Conservation (phyloP, 208 protist genomes). For the Trypanosoma avium region DNA sequence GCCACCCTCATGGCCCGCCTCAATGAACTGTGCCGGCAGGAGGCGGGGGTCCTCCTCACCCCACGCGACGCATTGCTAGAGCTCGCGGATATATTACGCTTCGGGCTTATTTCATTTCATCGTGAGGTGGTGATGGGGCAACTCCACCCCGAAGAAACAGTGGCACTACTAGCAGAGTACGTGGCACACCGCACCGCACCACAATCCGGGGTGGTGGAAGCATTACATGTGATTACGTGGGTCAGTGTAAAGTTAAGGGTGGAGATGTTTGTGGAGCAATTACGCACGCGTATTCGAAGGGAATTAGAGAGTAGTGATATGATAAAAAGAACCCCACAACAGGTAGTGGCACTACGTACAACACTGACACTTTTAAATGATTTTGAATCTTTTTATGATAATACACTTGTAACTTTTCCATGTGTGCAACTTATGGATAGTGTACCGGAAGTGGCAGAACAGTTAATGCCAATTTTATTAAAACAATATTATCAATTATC, state of each 20-base stretch:
- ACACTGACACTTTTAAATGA: slow-evolving; percentile 59
- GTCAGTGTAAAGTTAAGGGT: slow-evolving; percentile 64
- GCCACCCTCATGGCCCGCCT: slow-evolving; percentile 50
- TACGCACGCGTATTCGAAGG: slow-evolving; percentile 37
- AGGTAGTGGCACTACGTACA: slow-evolving; percentile 40
- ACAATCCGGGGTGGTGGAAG: slow-evolving; percentile 44
- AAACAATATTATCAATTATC: slow-evolving; percentile 71
- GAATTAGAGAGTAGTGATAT: slow-evolving; percentile 26
- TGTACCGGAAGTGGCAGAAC: slow-evolving; percentile 14
- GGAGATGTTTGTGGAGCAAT: slow-evolving; percentile 46
- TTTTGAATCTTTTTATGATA: slow-evolving; percentile 52
- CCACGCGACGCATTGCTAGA: slow-evolving; percentile 48
- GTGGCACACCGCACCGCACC: slow-evolving; percentile 45
- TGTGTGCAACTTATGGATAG: slow-evolving; percentile 35
- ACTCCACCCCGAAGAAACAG: slow-evolving; percentile 1
- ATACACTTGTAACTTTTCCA: slow-evolving; percentile 51
- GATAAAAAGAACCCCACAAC: slow-evolving; percentile 12
- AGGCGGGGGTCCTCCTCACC: slow-evolving; percentile 31
- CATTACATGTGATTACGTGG: slow-evolving; percentile 51
- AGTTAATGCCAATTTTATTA: slow-evolving; percentile 34
- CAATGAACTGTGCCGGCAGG: slow-evolving; percentile 34
- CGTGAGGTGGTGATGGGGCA: slow-evolving; percentile 18
- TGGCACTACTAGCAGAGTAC: slow-evolving; percentile 24
- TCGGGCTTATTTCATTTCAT: slow-evolving; percentile 41
- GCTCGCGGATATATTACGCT: slow-evolving; percentile 51